phyloP scores from a whole-genome alignment of 345 rosid genomes.

The Orychophragmus violaceus region DNA sequence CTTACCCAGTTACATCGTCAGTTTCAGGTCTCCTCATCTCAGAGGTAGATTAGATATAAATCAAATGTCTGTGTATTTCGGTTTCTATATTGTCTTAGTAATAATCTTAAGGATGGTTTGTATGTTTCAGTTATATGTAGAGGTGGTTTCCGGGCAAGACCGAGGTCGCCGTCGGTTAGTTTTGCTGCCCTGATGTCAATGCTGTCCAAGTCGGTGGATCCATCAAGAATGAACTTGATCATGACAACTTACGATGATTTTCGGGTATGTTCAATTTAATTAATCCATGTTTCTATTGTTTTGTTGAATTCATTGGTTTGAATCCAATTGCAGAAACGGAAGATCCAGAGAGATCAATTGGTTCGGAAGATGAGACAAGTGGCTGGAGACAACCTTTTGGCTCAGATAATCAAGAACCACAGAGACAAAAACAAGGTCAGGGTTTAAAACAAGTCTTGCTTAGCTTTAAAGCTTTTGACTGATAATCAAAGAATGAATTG shows the following conservation, averaged over 20 bases:
- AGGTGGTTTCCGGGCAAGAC: slow-evolving; percentile 20
- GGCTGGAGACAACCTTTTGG: slow-evolving; percentile 29
- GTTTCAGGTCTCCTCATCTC: slow-evolving; percentile 47
- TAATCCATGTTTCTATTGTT: not conserved
- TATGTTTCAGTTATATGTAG: slow-evolving; percentile 8
- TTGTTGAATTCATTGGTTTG: not conserved
- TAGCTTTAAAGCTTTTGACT: not conserved
- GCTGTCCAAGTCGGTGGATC: slow-evolving; percentile 46
- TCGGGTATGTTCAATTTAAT: slow-evolving; percentile 25
- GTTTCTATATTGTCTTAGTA: not conserved
- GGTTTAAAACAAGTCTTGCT: not conserved
- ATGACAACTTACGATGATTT: slow-evolving; percentile 38
- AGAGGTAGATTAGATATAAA: not conserved
- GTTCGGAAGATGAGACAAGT: slow-evolving; percentile 29
- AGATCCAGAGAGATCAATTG: slow-evolving; percentile 25
- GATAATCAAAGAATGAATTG: not conserved
- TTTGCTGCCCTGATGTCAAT: slow-evolving; percentile 46
- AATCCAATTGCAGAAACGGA: slow-evolving; percentile 24
- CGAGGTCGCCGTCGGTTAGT: slow-evolving; percentile 71
- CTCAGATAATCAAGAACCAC: slow-evolving; percentile 24
- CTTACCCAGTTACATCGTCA: slow-evolving; percentile 51
- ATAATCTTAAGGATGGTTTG: not conserved
- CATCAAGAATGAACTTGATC: slow-evolving; percentile 36
- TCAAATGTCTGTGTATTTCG: not conserved
- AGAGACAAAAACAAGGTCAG: slow-evolving; percentile 12